phyloP scores from a whole-genome alignment of 441 rosid genomes.

The Eutrema salsugineum region DNA sequence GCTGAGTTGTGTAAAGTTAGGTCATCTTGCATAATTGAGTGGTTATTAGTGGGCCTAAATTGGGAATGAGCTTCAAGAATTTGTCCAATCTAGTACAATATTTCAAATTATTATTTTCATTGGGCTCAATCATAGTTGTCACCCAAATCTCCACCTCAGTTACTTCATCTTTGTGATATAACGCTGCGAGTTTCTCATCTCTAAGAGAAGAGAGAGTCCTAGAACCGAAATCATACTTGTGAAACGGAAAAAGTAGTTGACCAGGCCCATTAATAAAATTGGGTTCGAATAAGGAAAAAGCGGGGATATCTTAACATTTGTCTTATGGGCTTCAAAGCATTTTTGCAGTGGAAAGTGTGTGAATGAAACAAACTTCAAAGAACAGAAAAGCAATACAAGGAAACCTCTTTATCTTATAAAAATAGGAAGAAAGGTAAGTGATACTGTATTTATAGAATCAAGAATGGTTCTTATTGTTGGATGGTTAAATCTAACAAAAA shows the following conservation, averaged over 20 bases:
- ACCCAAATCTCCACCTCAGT: background rate
- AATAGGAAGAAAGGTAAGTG: background rate
- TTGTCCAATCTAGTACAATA: background rate
- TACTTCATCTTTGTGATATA: background rate
- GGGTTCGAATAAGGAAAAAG: background rate
- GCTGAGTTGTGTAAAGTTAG: background rate
- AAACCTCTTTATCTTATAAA: background rate
- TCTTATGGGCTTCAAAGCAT: background rate
- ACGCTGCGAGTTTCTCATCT: background rate
- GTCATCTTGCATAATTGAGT: background rate
- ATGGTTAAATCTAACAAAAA: background rate
- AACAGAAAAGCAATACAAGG: background rate
- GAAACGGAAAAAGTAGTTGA: background rate
- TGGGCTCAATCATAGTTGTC: background rate
- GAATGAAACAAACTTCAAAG: background rate
- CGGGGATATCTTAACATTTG: background rate
- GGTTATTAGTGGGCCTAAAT: constrained; percentile 3
- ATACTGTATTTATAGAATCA: background rate
- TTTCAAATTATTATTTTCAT: background rate
- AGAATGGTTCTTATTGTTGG: background rate
- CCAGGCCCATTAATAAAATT: background rate
- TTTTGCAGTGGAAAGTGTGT: background rate
- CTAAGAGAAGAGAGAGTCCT: background rate
- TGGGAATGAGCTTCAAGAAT: background rate
- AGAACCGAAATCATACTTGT: too few relatives aligned